Base-by-base conservation (phyloP, 805 yeast genomes). In the Yamadazyma laniorum region DNA sequence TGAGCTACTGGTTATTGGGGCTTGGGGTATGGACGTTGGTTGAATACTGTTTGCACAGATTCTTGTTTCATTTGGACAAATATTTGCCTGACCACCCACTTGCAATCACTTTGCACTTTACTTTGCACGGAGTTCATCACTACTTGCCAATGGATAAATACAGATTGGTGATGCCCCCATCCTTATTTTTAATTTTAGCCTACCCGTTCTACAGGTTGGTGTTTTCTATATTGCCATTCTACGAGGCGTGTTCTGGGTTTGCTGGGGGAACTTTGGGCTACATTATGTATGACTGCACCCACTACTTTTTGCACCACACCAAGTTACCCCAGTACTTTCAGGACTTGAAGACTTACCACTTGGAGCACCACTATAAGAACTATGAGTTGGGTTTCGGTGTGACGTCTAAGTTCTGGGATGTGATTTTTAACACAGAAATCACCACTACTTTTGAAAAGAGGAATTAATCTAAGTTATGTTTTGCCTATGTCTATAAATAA, bases 351-450 rank as follows among this genome's bases (percentile, higher is more conserved):
- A 86, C 85, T 35, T 82, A 88, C 59, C 99, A 93, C 62, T 75
- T 93, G 64, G 98, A 91, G 61, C 99, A 93, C 64, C 99, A 93
- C 60, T 93, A 93, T 72, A 90, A 91, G 70, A 91, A 93, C 65
- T 93, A 87, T 63, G 95, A 95, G 64, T 68, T 90, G 51, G 99
- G 98, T 1, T 93, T 90, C 52, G 99, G 99, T 50, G 98, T 93
- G 46, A 88, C 98, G 21, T 77, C 89, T 45, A 80, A 78, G 65
- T 87, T 87, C 65, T 93, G 99, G 99, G 99, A 93, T 62, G 75
- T 66, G 18, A 86, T 93, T 8, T 93, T 93, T 60, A 86, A 85
- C 42, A 91, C 98, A 28, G 82, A 80, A 48, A 70, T 88, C 53
- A 72, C 75, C 31, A 67, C 67, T 16, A 72, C 79, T 31, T 70